phyloP scores from a whole-genome alignment of 2,329 filamentous ascomycete genomes.

The Taxawa tesnikishii region DNA sequence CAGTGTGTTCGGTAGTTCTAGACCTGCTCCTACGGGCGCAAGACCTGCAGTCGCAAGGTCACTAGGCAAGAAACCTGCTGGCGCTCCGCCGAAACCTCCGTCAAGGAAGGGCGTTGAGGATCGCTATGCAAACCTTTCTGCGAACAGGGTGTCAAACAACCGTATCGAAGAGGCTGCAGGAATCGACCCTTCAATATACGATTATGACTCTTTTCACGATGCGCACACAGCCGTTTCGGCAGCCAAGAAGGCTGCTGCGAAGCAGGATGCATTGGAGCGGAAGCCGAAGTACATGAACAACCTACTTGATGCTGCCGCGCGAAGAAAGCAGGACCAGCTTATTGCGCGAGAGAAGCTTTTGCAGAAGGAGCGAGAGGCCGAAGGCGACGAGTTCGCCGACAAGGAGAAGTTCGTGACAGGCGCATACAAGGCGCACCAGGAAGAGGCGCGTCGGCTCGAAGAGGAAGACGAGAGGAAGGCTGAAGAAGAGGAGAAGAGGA shows the following conservation, averaged over 20 bases:
- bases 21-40: constrained; percentile 23
- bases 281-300: constrained; percentile 70
- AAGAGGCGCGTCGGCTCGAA: constrained; percentile 57
- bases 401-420: constrained; percentile 82
- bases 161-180: constrained; percentile 53
- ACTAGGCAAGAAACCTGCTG: constrained; percentile 15
- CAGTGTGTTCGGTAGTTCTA: constrained; percentile 38
- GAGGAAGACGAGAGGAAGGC: constrained; percentile 58
- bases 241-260: constrained; percentile 42
- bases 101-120: constrained; percentile 28
- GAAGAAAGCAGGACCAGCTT: constrained; percentile 64
- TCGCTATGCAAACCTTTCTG: constrained; percentile 54
- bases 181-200: constrained; percentile 64
- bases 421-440: constrained; percentile 71
- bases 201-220: constrained; percentile 76
- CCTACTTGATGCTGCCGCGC: constrained; percentile 59
- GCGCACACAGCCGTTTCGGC: constrained; percentile 49
- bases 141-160: constrained; percentile 48
- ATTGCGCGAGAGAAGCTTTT: constrained; percentile 73
- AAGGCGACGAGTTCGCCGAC: constrained; percentile 68
- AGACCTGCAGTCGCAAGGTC: constrained; percentile 14
- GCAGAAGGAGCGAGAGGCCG: constrained; percentile 62
- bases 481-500: constrained; percentile 52
- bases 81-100: constrained; percentile 19
- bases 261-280: constrained; percentile 43